Conservation (phyloP, 2,329 filamentous ascomycete species). For the Camptophora hylomeconis region DNA sequence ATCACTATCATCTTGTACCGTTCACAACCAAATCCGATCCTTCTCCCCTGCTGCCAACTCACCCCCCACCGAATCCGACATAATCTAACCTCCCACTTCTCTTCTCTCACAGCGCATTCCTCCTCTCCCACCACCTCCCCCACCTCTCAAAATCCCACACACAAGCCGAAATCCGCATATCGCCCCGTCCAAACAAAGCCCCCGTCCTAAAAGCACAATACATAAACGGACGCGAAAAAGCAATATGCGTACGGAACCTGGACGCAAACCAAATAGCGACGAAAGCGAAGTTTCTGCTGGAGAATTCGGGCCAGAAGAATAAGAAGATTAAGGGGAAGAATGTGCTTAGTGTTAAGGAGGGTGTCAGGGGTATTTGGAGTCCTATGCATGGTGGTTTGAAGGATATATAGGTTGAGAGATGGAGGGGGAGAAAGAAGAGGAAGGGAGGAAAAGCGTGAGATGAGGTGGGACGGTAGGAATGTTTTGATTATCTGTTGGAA, state of each 20-base stretch:
- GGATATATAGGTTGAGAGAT: conserved; percentile 29
- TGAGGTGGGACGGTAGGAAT: too few species aligned
- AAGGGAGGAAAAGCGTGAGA: too few species aligned
- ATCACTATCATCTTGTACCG: conserved; percentile 6
- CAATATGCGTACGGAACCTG: conserved; percentile 80
- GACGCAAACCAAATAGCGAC: conserved; percentile 66
- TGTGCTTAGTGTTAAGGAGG: conserved; percentile 49
- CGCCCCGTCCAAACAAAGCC: conserved; percentile 78
- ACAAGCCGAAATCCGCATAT: conserved; percentile 81
- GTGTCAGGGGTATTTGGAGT: conserved; percentile 53
- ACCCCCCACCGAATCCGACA: conserved; percentile 47
- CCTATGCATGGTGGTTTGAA: conserved; percentile 46
- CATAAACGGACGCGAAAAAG: conserved; percentile 77
- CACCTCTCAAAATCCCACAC: conserved; percentile 71
- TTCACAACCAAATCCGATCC: conserved; percentile 1
- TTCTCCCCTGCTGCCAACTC: conserved; percentile 24
- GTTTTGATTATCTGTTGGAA: too few species aligned
- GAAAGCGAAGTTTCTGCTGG: conserved; percentile 47
- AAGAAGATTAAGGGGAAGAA: conserved; percentile 42
- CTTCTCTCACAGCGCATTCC: too few species aligned
- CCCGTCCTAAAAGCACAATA: conserved; percentile 82
- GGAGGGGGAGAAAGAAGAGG: too few species aligned
- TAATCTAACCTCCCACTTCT: too few species aligned
- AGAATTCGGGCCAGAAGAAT: conserved; percentile 34
- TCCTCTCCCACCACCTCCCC: conserved; percentile 58